Base-by-base conservation (phyloP, 306 rosid species). In the Morella rubra region DNA sequence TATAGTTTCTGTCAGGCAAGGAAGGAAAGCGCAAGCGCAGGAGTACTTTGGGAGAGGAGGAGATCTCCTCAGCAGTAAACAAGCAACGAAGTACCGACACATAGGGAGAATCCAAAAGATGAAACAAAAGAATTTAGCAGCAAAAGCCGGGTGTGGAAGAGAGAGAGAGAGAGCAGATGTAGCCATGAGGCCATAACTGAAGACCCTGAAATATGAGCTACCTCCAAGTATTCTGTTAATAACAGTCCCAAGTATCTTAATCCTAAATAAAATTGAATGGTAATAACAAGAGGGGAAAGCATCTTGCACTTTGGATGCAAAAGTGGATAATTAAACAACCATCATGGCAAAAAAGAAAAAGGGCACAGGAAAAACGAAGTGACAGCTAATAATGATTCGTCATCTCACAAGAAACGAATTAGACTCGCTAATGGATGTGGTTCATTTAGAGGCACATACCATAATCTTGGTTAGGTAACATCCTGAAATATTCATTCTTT, bases 61-160 rank as follows among this genome's bases (percentile, higher is more conserved):
- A 13, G 14, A 22, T 5, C 40, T 20, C 13, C 73, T 37, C 79
- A 47, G 69, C 56, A 41, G 60, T 46, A 14, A 50, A 46, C 42
- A 76, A 22, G 66, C 64, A 65, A 40, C 20, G 69, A 82, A 62
- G 41, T 44, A 32, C 13, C 24, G 47, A 53, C 59, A 58, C 67
- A 51, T 37, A 44, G 32, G 20, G 13, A 72, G 46, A 70, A 14
- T 47, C 71, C 70, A 65, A 72, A n/a, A 41, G 71, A 65, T 42
- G 32, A 18, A 42, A 65, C 27, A n/a, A 65, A 44, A 65, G 32
- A 65, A 60, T 60, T 47, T 24, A 42, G 73, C 32, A 66, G 69
- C 52, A 79, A 74, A 54, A 60, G 53, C 69, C 9, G n/a, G 37
- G 42, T 20, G 75, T 8, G 46, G 44, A 64, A 55, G 42, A 71